Evolutionary conservation across 306 rosid species (phyloP).

Genomic region (Casuarina glauca): DNA sequence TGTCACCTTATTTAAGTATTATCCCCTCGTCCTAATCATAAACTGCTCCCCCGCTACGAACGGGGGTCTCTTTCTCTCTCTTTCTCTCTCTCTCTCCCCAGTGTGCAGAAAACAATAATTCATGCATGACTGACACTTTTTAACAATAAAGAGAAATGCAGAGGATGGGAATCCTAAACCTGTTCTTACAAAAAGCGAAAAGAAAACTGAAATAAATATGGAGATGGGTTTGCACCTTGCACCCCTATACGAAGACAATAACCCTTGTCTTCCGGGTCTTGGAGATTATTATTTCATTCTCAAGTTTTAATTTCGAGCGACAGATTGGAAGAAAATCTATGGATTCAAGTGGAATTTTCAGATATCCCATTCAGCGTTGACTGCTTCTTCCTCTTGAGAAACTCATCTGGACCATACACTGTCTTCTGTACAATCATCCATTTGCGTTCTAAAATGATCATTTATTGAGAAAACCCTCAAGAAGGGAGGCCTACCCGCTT

Average conservation of each 20-base stretch:
- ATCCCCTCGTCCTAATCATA: conserved; percentile 52
- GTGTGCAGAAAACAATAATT: conserved; percentile 46
- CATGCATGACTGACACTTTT: conserved; percentile 50
- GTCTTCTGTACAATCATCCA: no score
- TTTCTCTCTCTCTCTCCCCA: conserved; percentile 20
- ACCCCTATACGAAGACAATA: conserved; percentile 68
- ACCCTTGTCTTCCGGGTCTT: conserved; percentile 79
- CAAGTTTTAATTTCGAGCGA: conserved; percentile 36
- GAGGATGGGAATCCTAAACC: conserved; percentile 19
- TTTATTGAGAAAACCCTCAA: background rate
- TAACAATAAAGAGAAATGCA: background rate
- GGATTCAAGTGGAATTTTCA: conserved; percentile 22
- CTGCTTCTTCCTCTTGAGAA: background rate
- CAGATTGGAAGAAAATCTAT: conserved; percentile 49
- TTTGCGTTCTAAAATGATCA: no score
- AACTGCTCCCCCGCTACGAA: conserved; percentile 77
- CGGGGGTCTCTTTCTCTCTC: conserved; percentile 41
- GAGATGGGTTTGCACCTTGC: conserved; percentile 50
- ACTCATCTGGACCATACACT: background rate
- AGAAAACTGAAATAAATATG: background rate
- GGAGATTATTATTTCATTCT: conserved; percentile 39
- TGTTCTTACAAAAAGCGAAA: background rate
- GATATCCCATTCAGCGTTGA: conserved; percentile 2
- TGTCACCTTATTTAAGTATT: conserved; percentile 37
- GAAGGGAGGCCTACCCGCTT: no score